Evolutionary conservation across 2,329 filamentous ascomycete genomes (phyloP).

Genomic region (Aaosphaeria arxii): DNA sequence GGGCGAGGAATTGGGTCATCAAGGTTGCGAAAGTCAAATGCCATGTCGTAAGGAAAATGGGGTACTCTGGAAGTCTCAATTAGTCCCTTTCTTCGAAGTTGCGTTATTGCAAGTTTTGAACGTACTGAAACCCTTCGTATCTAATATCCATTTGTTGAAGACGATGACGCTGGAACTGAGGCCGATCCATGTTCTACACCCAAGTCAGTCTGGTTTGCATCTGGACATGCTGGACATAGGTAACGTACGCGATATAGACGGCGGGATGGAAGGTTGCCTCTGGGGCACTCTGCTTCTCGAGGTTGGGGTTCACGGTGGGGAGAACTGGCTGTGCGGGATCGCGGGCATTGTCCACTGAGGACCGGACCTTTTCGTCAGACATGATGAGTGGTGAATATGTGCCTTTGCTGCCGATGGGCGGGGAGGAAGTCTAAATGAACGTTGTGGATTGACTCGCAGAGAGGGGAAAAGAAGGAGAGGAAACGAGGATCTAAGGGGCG

Average conservation of each 20-base stretch:
- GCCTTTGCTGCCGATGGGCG: slow-evolving; percentile 2
- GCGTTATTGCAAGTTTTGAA: slow-evolving; percentile 8
- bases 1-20: slow-evolving; percentile 90
- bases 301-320: slow-evolving; percentile 75
- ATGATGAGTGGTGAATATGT: slow-evolving; percentile 41
- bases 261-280: slow-evolving; percentile 66
- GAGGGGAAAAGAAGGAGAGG: neutral
- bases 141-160: slow-evolving; percentile 98
- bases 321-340: slow-evolving; percentile 62
- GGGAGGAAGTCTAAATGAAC: neutral
- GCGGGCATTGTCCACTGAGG: slow-evolving; percentile 73
- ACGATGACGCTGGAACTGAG: slow-evolving; percentile 93
- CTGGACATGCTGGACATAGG: slow-evolving; percentile 26
- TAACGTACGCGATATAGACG: slow-evolving; percentile 71
- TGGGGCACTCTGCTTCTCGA: slow-evolving; percentile 65
- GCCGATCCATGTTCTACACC: slow-evolving; percentile 77
- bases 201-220: slow-evolving; percentile 4
- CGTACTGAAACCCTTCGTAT: slow-evolving; percentile 80
- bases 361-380: slow-evolving; percentile 75
- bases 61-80: slow-evolving; percentile 41
- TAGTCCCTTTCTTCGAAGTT: slow-evolving; percentile 15
- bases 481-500: slow-evolving; percentile 19
- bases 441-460: slow-evolving; percentile 1
- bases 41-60: slow-evolving; percentile 80
- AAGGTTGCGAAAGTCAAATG: slow-evolving; percentile 89